These are phyloP conservation scores for Beauveria sp. DNA, from an alignment of 2,329 filamentous ascomycete species.

Conservation along the genomic window DNA sequence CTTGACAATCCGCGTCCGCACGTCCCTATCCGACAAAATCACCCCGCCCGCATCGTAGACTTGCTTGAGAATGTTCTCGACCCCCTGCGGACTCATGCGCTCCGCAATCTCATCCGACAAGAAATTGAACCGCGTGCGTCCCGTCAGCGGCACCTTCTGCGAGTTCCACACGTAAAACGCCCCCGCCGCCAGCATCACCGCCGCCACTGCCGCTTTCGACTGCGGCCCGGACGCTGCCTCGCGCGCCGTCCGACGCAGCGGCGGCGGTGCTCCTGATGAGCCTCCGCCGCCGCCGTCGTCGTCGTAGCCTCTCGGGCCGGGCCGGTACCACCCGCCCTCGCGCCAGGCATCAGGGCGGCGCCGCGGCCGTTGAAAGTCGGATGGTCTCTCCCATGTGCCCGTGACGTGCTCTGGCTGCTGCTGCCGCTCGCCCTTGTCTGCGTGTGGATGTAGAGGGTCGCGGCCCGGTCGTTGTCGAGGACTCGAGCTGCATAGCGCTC, in stretches of 20 bases:
- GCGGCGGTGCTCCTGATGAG: background rate
- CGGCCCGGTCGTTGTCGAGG: background rate
- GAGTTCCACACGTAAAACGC: slow-evolving; percentile 61
- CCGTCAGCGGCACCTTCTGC: slow-evolving; percentile 65
- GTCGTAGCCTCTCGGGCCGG: background rate
- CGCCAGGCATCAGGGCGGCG: too few relatives aligned
- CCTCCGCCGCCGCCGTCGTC: background rate
- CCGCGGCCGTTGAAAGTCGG: background rate
- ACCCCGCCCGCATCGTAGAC: slow-evolving; percentile 42
- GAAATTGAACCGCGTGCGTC: slow-evolving; percentile 64
- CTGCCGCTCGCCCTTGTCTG: background rate
- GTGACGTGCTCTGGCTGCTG: background rate
- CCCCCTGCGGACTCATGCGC: slow-evolving; percentile 24
- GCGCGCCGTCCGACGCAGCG: background rate
- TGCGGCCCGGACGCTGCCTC: background rate
- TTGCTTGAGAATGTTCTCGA: slow-evolving; percentile 40
- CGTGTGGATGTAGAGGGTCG: background rate
- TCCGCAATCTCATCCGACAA: slow-evolving; percentile 50
- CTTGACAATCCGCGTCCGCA: slow-evolving; percentile 47
- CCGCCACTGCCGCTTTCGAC: slow-evolving; percentile 19
- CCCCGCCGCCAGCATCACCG: slow-evolving; percentile 36
- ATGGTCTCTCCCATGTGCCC: background rate
- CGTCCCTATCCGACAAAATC: slow-evolving; percentile 54
- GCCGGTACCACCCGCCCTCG: background rate
- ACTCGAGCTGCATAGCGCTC: background rate